These are phyloP conservation scores for Paxillus involutus DNA, from an alignment of 768 basidiomycete species.

Conservation along the genomic window DNA sequence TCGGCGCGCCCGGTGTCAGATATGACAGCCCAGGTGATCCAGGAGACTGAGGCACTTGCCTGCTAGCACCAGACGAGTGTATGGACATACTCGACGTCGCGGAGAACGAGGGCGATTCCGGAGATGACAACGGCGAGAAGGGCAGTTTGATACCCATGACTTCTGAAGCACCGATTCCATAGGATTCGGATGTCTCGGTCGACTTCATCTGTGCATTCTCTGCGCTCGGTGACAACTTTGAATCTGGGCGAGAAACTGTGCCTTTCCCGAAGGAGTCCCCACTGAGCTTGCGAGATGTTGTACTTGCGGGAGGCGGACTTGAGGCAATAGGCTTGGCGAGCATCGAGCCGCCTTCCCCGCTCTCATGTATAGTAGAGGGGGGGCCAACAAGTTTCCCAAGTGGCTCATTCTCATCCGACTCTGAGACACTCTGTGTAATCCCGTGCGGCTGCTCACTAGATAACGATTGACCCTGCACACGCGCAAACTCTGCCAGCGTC, in stretches of 20 bases:
- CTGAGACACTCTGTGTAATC: conserved; percentile 13
- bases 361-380: conserved; percentile 20
- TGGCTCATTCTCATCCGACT: conserved; percentile 28
- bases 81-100: conserved; percentile 26
- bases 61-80: conserved; percentile 15
- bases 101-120: conserved; percentile 33
- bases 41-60: conserved; percentile 16
- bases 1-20: neutral
- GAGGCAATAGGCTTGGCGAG: conserved; percentile 17
- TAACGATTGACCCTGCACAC: conserved; percentile 12
- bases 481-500: conserved; percentile 22
- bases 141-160: conserved; percentile 31
- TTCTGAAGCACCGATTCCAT: conserved; percentile 16
- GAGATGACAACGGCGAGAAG: conserved; percentile 29
- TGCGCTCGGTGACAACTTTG: conserved; percentile 33
- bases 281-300: conserved; percentile 30
- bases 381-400: conserved; percentile 15
- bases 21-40: conserved; percentile 10
- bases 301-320: conserved; percentile 28
- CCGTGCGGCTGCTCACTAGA: conserved; percentile 16
- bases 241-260: conserved; percentile 37
- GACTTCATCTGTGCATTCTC: conserved; percentile 20
- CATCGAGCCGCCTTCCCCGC: conserved; percentile 12
- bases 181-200: conserved; percentile 15
- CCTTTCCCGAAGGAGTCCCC: conserved; percentile 34